Percentiles rank a stretch among this genome's conserved stretches.
These are phyloP conservation scores for Malania oleifera DNA, from an alignment of 164 flowering plant species.

Conservation along the genomic window DNA sequence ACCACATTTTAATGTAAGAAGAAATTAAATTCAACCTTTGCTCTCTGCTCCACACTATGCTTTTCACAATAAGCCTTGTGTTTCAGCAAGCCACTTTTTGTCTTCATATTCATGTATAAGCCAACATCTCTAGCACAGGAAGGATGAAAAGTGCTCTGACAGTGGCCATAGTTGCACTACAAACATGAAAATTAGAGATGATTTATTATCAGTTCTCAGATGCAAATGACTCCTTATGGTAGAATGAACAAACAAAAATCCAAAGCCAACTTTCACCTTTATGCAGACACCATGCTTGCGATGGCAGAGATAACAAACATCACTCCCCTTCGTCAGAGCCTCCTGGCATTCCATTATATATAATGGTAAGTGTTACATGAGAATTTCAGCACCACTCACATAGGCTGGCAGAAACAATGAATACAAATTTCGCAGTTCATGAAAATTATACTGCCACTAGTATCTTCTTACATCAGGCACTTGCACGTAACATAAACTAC, in stretches of 20 bases:
- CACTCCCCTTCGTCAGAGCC: slow-evolving; percentile 42
- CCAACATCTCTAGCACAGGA: slow-evolving; percentile 83
- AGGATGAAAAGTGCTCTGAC: slow-evolving; percentile 87
- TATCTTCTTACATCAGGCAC: background rate
- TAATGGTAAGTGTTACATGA: background rate
- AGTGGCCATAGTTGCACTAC: slow-evolving; percentile 88
- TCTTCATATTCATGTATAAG: slow-evolving; percentile 58
- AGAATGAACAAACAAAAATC: background rate
- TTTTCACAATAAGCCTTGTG: slow-evolving; percentile 91
- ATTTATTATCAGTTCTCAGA: background rate
- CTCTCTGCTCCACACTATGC: slow-evolving; percentile 82
- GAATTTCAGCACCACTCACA: background rate
- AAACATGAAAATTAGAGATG: slow-evolving; percentile 7
- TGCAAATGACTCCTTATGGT: background rate
- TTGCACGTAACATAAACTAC: background rate
- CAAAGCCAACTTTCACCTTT: slow-evolving; percentile 45
- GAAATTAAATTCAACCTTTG: slow-evolving; percentile 47
- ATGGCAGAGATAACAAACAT: slow-evolving; percentile 59
- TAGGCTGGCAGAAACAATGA: background rate
- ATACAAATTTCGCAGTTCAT: background rate
- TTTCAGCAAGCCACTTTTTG: slow-evolving; percentile 58
- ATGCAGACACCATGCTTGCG: slow-evolving; percentile 69
- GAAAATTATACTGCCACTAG: background rate
- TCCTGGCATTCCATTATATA: slow-evolving; percentile 41
- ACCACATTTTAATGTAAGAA: background rate